Evolutionary conservation across 2,329 filamentous ascomycete genomes (phyloP).

Genomic region (Fragosphaeria purpurea): DNA sequence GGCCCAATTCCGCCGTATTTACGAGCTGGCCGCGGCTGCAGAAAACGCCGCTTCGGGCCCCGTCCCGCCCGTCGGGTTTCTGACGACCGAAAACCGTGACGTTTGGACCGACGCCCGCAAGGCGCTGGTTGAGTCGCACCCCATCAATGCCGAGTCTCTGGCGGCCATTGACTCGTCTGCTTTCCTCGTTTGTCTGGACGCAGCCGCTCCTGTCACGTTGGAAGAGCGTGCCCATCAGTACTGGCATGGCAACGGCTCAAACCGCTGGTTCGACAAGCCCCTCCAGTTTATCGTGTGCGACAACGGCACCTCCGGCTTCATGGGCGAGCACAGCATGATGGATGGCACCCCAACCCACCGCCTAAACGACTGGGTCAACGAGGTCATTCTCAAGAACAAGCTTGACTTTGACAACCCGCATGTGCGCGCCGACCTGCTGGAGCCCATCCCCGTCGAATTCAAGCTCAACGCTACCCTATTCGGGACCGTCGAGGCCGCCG

Average conservation of each 20-base stretch:
- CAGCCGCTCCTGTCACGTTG: slow-evolving; percentile 80
- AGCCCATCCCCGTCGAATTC: slow-evolving; percentile 70
- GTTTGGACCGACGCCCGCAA: slow-evolving; percentile 79
- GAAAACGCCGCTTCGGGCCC: slow-evolving; percentile 34
- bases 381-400: slow-evolving; percentile 87
- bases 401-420: slow-evolving; percentile 74
- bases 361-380: slow-evolving; percentile 88
- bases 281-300: slow-evolving; percentile 97
- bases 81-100: slow-evolving; percentile 91
- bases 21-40: slow-evolving; percentile 50
- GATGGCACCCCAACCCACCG: slow-evolving; percentile 96
- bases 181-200: slow-evolving; percentile 88
- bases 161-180: slow-evolving; percentile 78
- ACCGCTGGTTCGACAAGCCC: slow-evolving; percentile 98
- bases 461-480: slow-evolving; percentile 64
- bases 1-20: slow-evolving; percentile 76
- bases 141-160: slow-evolving; percentile 67
- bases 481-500: slow-evolving; percentile 68
- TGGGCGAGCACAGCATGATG: slow-evolving; percentile 99
- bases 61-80: slow-evolving; percentile 64
- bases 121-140: slow-evolving; percentile 63
- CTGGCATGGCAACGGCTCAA: slow-evolving; percentile 94
- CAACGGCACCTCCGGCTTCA: slow-evolving; percentile 94
- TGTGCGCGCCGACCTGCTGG: slow-evolving; percentile 72
- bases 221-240: slow-evolving; percentile 94